These are phyloP conservation scores for Pseudonitzschia pungens DNA, from an alignment of 108 stramenopile genomes.

Conservation along the genomic window DNA sequence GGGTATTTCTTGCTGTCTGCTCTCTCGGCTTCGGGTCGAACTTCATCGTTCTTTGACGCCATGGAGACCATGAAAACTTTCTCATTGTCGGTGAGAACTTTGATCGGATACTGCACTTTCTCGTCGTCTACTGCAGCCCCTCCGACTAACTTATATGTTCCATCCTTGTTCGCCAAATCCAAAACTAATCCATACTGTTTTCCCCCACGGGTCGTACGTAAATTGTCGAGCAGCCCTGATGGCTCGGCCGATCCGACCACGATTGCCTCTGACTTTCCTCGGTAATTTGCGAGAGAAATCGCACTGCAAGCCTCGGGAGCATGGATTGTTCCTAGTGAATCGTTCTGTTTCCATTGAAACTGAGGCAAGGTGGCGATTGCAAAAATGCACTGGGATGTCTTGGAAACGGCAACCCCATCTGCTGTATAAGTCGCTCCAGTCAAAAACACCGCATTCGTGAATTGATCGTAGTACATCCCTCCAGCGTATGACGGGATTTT, in stretches of 20 bases:
- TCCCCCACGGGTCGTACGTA: conserved; percentile 12
- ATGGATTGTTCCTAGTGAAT: conserved; percentile 13
- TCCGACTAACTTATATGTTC: conserved; percentile 16
- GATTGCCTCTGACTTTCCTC: conserved; percentile 12
- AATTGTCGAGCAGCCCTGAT: conserved; percentile 17
- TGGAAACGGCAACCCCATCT: neutral
- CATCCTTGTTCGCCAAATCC: conserved; percentile 18
- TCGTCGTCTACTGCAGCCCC: conserved; percentile 18
- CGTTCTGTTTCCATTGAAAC: conserved; percentile 21
- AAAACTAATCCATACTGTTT: conserved; percentile 30
- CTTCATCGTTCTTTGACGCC: conserved; percentile 20
- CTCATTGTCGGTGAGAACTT: conserved; percentile 13
- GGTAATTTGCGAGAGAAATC: conserved; percentile 8
- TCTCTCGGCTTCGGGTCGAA: conserved; percentile 21
- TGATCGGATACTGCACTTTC: conserved; percentile 27
- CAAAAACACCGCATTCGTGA: conserved; percentile 26
- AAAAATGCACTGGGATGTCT: conserved; percentile 27
- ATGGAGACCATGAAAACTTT: conserved; percentile 29
- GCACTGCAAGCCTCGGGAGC: conserved; percentile 35
- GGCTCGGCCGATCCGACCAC: conserved; percentile 35
- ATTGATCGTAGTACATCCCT: conserved; percentile 37
- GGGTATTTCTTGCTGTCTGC: conserved; percentile 20
- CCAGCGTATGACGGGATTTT: conserved; percentile 36
- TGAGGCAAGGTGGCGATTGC: conserved; percentile 18
- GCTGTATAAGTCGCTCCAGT: conserved; percentile 36